Percentiles rank a stretch among this genome's conserved stretches.
Conservation (phyloP, 83 land plant genomes). For the Picea mariana region DNA sequence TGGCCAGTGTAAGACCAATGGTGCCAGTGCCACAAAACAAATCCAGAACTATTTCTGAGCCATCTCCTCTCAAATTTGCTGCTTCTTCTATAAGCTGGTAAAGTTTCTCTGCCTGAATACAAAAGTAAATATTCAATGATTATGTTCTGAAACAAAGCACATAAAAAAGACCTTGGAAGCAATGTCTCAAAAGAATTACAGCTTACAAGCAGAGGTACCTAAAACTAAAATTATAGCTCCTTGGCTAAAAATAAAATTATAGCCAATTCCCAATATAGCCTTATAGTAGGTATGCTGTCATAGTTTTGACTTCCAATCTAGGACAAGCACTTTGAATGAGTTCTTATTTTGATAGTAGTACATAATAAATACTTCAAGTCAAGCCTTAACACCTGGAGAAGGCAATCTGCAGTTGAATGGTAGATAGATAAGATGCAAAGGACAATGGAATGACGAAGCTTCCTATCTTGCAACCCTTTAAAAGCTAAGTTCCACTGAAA, state of each 20-base stretch:
- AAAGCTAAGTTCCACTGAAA: too few species aligned
- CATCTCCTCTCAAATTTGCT: conserved; percentile 81
- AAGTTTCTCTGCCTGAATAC: conserved; percentile 80
- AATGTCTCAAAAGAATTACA: not conserved
- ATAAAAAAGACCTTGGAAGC: not conserved
- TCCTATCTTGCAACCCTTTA: not conserved
- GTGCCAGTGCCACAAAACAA: conserved; percentile 98
- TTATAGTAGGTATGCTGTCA: not conserved
- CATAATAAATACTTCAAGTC: too few species aligned
- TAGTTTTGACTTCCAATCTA: not conserved
- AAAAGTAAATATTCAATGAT: not conserved
- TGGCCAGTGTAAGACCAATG: conserved; percentile 90
- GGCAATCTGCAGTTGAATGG: not conserved
- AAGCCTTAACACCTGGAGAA: not conserved
- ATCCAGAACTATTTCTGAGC: conserved; percentile 88
- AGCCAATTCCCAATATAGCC: not conserved
- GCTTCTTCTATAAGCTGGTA: conserved; percentile 77
- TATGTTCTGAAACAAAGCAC: not conserved
- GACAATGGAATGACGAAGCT: not conserved
- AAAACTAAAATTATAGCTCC: not conserved
- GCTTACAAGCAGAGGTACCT: not conserved
- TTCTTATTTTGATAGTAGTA: not conserved
- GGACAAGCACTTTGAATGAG: not conserved
- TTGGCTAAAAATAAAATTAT: not conserved
- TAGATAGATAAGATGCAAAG: not conserved